Percentiles rank a stretch among this genome's conserved stretches.
phyloP scores from a whole-genome alignment of 1,284 basidiomycete species.

The Sporisorium graminicola region DNA sequence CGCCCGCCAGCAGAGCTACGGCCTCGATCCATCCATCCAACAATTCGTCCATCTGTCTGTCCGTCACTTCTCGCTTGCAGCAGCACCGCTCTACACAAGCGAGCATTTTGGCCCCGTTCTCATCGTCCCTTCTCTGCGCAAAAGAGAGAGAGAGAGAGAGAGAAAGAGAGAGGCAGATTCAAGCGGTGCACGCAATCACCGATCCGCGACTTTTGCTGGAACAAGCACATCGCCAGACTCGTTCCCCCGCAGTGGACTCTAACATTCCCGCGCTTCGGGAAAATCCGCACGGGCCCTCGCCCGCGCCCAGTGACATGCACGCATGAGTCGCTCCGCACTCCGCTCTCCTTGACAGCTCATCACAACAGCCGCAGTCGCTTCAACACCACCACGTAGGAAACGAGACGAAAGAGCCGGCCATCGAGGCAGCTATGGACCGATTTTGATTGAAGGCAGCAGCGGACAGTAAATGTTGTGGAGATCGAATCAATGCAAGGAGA shows the following conservation, averaged over 20 bases:
- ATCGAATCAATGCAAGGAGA: slow-evolving; percentile 23
- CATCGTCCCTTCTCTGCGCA: background rate
- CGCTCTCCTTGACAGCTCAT: background rate
- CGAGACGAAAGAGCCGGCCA: slow-evolving; percentile 11
- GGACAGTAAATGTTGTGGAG: background rate
- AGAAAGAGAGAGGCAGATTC: background rate
- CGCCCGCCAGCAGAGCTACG: background rate
- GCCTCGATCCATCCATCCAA: background rate
- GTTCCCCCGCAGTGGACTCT: background rate
- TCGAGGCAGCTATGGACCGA: slow-evolving; percentile 17
- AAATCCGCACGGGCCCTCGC: background rate
- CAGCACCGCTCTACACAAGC: background rate
- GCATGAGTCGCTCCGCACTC: no score
- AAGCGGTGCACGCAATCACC: background rate
- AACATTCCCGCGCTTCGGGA: no score
- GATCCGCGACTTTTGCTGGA: background rate
- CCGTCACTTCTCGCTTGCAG: background rate
- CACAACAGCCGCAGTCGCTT: no score
- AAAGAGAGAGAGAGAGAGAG: no score
- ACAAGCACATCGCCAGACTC: no score
- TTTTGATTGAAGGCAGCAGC: slow-evolving; percentile 4
- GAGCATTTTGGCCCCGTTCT: background rate
- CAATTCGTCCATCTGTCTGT: background rate
- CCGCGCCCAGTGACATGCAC: background rate
- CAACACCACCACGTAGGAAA: background rate